Evolutionary conservation across 2,329 filamentous ascomycete species (phyloP), one percentile per base, ranked within the genome.

Genomic region (Gyromitra esculenta): DNA sequence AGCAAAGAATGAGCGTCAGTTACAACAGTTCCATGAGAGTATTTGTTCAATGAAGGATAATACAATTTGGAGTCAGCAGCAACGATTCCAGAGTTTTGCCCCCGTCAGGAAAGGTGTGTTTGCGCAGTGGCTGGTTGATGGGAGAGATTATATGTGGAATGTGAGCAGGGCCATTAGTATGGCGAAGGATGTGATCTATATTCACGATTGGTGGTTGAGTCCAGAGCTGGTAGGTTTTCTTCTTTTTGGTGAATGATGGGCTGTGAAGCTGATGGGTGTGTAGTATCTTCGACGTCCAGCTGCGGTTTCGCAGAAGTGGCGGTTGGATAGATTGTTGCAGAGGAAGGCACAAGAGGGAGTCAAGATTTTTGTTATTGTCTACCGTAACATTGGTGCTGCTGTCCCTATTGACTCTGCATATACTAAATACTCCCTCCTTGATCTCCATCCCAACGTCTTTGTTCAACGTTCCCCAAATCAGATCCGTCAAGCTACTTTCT

Each of bases 91-190:
- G 81, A 97, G 95, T 83, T 99, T 96, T 84, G 94, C 96, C 0
- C 96, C 96, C 0, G 91, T 98, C 1, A 89, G 96, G 76, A 90
- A 89, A 60, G 91, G 91, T 56, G 94, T 96, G 37, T 96, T 95
- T 84, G 94, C 94, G 1, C 94, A 97, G 82, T 98, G 95, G 94
- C 88, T 99, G 7, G 95, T 99, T 0, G 96, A 99, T 84, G 96
- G 93, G 15, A 90, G 96, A 80, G 96, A 99, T 83, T 96, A 98
- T 86, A 98, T 98, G 95, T 99, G 96, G 96, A 97, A 97, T 83
- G 94, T 98, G 6, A 98, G 95, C 9, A 89, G 95, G 79, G 96
- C 96, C 11, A 96, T 99, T 81, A 96, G 93, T 82, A 97, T 97
- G 90, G 96, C 96, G 7, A 93, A 93, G 81, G 96, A 98, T 85